Evolutionary conservation across 805 yeast genomes (phyloP), one percentile per base, ranked within the genome.

Genomic region (Yamadazyma kitorensis): DNA sequence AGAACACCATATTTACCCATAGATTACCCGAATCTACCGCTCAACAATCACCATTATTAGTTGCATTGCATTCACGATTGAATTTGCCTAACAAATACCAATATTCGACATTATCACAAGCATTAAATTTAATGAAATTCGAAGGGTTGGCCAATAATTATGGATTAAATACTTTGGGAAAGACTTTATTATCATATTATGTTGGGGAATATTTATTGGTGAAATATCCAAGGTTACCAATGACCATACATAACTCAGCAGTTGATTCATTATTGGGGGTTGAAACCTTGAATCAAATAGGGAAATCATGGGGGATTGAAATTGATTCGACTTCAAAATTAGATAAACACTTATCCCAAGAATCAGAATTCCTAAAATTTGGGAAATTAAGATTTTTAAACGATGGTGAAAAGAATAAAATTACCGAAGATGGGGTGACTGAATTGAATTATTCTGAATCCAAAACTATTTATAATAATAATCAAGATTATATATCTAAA

Each of bases 201-300:
- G 82, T 80, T 4, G 72, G 84, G 14, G 95, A 87, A 57, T 65
- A 83, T 47, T 66, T 91, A 39, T 64, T 87, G 48, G 60, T 80
- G 32, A 78, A 74, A 45, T 88, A 88, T 57, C 99, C 99, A 34
- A 77, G 99, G 55, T 70, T 93, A 32, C 98, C 99, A 12, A 72
- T 82, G 41, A 74, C 78, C 6, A 82, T 89, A 17, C 73, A 87
- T 37, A 77, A 80, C 48, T 78, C 80, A 5, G 86, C 95, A 0
- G 80, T 84, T 6, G 82, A 85, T 46, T 74, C 93, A 1, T 85
- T 79, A 54, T 72, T 84, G 52, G 85, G 91, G 3, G 74, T 77
- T 22, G 73, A 69, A 11, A 72, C 87, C 0, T 67, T 93, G 37
- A 65, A 76, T 23, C 74, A 73, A 31, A 65, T 88, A 17, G 96